Base-by-base conservation (phyloP, 441 rosid genomes). In the Daphne laureola region DNA sequence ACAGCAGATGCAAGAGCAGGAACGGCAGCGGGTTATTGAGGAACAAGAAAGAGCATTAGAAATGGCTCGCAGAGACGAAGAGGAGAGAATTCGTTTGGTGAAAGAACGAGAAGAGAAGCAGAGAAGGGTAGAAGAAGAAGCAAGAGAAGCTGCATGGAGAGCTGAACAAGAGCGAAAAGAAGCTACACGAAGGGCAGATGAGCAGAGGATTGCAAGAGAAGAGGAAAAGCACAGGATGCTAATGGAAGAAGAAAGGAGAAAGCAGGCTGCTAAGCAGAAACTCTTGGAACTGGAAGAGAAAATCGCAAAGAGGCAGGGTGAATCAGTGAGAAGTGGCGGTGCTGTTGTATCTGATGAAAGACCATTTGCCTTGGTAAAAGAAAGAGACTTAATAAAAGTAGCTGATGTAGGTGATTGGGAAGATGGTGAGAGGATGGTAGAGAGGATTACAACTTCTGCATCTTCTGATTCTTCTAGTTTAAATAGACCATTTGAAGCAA, bases 201-300 rank as follows among this genome's bases (percentile, higher is more conserved):
- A 89, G 66, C 84, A 76, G 71, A 83, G 93, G 64, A 73, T 81
- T 66, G 86, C 79, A 42, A 90, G 90, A 68, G 98, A 93, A 70
- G 98, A 93, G 73, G 98, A 87, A 77, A 93, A 78, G 59, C 78
- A 25, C 15, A 84, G 80, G 78, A 67, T 83, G 53, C 18, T 73
- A 55, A 66, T 90, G 83, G 98, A 93, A 75, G 97, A 90, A 66
- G 98, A 93, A 69, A 85, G 98, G 74, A 81, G 98, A 72, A 87
- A 84, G 66, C 95, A 84, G 58, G 95, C 95, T 71, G 97, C 98
- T 18, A 90, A 85, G 68, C 93, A 83, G 59, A 93, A 89, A 73
- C 96, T 93, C 65, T 65, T 93, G 40, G 98, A 93, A 69, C 71
- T 93, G 78, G 97, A 93, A 72, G 90, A 93, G 73, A 84, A 61